These are phyloP conservation scores for Brassica rapa DNA, from an alignment of 345 rosid species.

Conservation along the genomic window DNA sequence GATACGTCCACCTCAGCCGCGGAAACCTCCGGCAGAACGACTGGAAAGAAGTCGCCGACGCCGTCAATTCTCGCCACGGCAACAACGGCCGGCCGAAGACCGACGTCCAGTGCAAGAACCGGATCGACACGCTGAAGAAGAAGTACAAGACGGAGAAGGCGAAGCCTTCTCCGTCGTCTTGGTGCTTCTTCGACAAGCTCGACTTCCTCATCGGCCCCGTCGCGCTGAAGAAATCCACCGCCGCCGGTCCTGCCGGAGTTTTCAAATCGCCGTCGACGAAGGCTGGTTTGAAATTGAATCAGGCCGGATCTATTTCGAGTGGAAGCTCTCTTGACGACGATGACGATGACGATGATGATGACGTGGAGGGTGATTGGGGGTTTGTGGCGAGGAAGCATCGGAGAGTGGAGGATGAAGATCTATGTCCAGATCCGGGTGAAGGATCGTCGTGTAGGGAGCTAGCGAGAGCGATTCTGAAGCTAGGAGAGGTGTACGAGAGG, in stretches of 20 bases:
- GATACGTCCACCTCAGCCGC: constrained; percentile 69
- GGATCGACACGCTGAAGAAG: constrained; percentile 73
- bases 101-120: constrained; percentile 73
- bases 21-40: constrained; percentile 84
- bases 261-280: constrained; percentile 36
- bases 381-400: constrained; percentile 49
- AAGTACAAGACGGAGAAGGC: constrained; percentile 64
- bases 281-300: neutral
- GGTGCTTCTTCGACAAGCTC: constrained; percentile 58
- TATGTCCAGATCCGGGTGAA: constrained; percentile 23
- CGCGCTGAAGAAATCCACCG: constrained; percentile 31
- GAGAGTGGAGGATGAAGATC: constrained; percentile 45
- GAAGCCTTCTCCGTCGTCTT: constrained; percentile 37
- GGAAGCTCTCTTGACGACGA: constrained; percentile 54
- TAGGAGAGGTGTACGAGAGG: constrained; percentile 72
- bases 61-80: constrained; percentile 58
- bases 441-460: constrained; percentile 53
- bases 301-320: constrained; percentile 33
- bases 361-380: constrained; percentile 44
- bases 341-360: constrained; percentile 54
- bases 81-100: constrained; percentile 54
- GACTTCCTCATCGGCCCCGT: constrained; percentile 55
- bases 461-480: constrained; percentile 61
- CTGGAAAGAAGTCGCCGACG: constrained; percentile 78
- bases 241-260: neutral